Base-by-base conservation (phyloP, 2,329 filamentous ascomycete genomes). In the Dendryphion nanum region DNA sequence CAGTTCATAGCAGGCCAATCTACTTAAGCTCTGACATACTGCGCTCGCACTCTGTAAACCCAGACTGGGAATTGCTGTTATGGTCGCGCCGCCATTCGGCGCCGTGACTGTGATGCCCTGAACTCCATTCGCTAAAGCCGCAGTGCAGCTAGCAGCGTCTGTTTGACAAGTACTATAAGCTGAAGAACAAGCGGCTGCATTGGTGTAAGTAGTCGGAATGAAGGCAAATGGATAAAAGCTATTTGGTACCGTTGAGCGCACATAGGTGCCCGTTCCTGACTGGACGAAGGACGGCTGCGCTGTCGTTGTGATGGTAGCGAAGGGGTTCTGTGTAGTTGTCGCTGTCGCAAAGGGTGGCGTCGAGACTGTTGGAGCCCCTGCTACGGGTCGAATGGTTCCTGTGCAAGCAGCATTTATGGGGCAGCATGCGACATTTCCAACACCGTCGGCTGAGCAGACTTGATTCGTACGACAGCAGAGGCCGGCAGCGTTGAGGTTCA, bases 341-440 rank as follows among this genome's bases (percentile, higher is more conserved):
- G 51, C 51, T 18, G 36, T 45, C 21, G 48, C 47, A 39, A 53
- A 53, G 28, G 51, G 44, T 17, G 40, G 38, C 13, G 44, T 45
- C 8, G 36, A 49, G 16, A 38, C 16, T 28, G 38, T 46, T 10
- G 38, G 24, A 13, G 26, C 21, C 35, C 36, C 41, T 16, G 46
- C 38, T n/a, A 48, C 38, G 34, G 36, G 33, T 18, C 40, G 51
- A 21, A 82, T 68, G 6, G 68, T 72, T 2, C 80, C 80, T 0
- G 79, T 82, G 53, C 80, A 83, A 18, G 66, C 72, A 12, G 75
- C 74, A 35, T 75, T 73, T 18, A 63, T 69, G 1, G 78, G 78
- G 62, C 80, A 83, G 68, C 80, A 83, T 17, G 79, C 80, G 37
- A 82, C 74, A 44, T 81, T 70, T 37, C 78, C 71, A 24, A 71